Percentiles rank a stretch among this genome's conserved stretches.
phyloP scores from a whole-genome alignment of 2,329 filamentous ascomycete species.

The Hymenotorrendiella dingleyae region DNA sequence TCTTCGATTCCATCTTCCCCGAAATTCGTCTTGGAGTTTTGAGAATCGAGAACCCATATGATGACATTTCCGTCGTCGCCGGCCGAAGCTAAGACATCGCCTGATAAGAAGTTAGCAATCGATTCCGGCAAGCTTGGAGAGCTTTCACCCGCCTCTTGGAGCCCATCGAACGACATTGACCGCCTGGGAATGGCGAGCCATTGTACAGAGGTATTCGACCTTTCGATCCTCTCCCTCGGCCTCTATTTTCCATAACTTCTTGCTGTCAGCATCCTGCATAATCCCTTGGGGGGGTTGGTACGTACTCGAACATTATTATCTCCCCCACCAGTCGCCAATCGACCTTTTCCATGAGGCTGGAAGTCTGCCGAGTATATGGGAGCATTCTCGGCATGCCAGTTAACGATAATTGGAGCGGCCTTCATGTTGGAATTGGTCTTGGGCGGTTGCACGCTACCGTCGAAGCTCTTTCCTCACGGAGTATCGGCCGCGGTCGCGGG shows the following conservation, averaged over 20 bases:
- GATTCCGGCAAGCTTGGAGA: neutral
- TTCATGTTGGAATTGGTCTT: slow-evolving; percentile 58
- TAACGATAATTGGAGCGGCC: slow-evolving; percentile 90
- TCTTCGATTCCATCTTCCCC: slow-evolving; percentile 85
- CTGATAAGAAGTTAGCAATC: slow-evolving; percentile 39
- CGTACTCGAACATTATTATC: slow-evolving; percentile 90
- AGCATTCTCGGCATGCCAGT: slow-evolving; percentile 97
- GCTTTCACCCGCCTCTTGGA: slow-evolving; percentile 64
- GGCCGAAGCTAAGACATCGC: slow-evolving; percentile 87
- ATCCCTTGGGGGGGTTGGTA: neutral
- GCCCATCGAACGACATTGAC: slow-evolving; percentile 98
- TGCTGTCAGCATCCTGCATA: slow-evolving; percentile 27
- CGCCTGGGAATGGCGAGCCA: slow-evolving; percentile 90
- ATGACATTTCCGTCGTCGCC: slow-evolving; percentile 97
- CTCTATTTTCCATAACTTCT: slow-evolving; percentile 86
- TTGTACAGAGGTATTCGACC: slow-evolving; percentile 85
- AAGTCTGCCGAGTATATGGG: slow-evolving; percentile 98
- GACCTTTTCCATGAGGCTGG: slow-evolving; percentile 83
- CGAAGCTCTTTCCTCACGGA: no score
- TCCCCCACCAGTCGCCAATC: slow-evolving; percentile 88
- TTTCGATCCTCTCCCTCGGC: slow-evolving; percentile 77
- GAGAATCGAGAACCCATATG: slow-evolving; percentile 82
- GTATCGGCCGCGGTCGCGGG: slow-evolving; percentile 4
- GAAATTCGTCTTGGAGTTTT: slow-evolving; percentile 59
- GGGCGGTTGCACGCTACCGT: neutral